Evolutionary conservation across 2,329 filamentous ascomycete genomes (phyloP).

Genomic region (Trichocomaceae sp.): DNA sequence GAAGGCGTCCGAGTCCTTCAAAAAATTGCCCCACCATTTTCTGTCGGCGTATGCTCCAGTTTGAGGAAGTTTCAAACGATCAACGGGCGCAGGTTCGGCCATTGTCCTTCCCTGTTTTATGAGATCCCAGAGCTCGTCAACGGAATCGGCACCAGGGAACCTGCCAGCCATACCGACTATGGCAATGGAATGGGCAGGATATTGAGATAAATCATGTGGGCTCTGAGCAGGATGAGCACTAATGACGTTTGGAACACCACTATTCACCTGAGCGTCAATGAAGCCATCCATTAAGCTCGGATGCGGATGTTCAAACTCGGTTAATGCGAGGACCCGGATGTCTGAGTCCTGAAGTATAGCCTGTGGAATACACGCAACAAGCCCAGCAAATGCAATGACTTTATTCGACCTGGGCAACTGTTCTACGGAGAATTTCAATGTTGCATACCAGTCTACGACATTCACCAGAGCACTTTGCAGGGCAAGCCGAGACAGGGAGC

Average conservation of each 20-base stretch:
- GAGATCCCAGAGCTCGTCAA: slow-evolving; percentile 37
- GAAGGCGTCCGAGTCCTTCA: slow-evolving; percentile 13
- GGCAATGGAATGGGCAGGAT: slow-evolving; percentile 27
- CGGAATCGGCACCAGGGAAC: slow-evolving; percentile 35
- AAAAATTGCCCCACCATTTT: slow-evolving; percentile 15
- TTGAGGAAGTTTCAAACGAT: slow-evolving; percentile 17
- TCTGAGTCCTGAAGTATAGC: too few relatives aligned
- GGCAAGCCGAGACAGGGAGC: slow-evolving; percentile 2
- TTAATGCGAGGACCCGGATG: too few relatives aligned
- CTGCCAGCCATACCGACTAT: slow-evolving; percentile 40
- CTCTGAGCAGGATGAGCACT: too few relatives aligned
- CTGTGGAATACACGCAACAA: too few relatives aligned
- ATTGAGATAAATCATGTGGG: too few relatives aligned
- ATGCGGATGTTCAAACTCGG: too few relatives aligned
- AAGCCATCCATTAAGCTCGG: too few relatives aligned
- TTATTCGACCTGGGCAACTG: too few relatives aligned
- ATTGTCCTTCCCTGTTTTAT: slow-evolving; percentile 15
- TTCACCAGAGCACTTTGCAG: slow-evolving; percentile 4
- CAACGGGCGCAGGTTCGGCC: slow-evolving; percentile 14
- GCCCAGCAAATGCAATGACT: too few relatives aligned
- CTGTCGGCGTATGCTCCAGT: slow-evolving; percentile 17
- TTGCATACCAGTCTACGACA: slow-evolving; percentile 7
- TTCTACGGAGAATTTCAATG: neutral
- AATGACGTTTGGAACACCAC: too few relatives aligned
- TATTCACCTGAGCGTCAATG: too few relatives aligned